Evolutionary conservation across 139 green algal genomes (phyloP).

Genomic region (Chlorella sorokiniana): DNA sequence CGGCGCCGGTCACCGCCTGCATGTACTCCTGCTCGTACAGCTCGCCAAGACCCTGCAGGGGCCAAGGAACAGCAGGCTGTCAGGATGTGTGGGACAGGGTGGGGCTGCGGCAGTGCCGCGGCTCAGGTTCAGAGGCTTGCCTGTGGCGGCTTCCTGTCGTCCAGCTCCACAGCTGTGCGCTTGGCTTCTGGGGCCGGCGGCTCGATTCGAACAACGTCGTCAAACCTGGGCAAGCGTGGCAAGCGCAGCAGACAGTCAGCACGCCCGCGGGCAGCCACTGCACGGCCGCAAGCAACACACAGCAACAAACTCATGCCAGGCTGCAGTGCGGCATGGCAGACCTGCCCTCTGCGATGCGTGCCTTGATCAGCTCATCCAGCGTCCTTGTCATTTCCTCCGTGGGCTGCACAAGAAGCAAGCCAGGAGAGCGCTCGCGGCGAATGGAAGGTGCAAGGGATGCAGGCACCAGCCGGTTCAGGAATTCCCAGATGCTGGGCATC

Average conservation of each 20-base stretch:
- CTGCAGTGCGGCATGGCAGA: background rate
- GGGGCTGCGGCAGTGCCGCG: too few species aligned
- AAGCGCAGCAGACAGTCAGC: background rate
- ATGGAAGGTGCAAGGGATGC: background rate
- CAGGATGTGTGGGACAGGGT: background rate
- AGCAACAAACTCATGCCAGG: background rate
- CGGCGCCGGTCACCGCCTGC: conserved; percentile 27
- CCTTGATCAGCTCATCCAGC: conserved; percentile 91
- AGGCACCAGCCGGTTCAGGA: too few species aligned
- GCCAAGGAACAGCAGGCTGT: background rate
- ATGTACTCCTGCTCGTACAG: conserved; percentile 85
- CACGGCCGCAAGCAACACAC: background rate
- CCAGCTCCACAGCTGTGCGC: conserved; percentile 68
- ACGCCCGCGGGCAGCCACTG: background rate
- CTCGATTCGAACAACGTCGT: conserved; percentile 79
- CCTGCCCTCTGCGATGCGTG: conserved; percentile 63
- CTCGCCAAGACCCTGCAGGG: conserved; percentile 74
- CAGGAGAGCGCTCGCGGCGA: background rate
- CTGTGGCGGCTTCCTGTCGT: conserved; percentile 71
- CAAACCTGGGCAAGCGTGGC: conserved; percentile 52
- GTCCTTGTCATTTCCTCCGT: conserved; percentile 84
- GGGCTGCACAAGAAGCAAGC: conserved; percentile 28
- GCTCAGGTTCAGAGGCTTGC: too few species aligned
- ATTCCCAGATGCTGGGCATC: too few species aligned
- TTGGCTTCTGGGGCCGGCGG: conserved; percentile 61